A percentile compares a stretch with the other conserved stretches of the same genome.
Conservation (phyloP, 2,329 filamentous ascomycete genomes). For the Fusarium sp. region DNA sequence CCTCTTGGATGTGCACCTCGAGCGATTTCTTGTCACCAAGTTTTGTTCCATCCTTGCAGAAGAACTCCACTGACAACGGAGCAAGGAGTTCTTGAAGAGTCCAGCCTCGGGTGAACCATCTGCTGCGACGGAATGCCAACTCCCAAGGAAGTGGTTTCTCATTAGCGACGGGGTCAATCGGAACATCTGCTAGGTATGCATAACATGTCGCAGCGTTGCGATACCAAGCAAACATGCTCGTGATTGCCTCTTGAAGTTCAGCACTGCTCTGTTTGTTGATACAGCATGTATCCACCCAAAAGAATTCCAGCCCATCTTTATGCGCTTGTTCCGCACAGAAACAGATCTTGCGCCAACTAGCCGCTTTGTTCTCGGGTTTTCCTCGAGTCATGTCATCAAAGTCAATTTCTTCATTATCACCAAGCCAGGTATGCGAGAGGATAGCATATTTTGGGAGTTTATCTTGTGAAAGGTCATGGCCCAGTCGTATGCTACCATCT, state of each 20-base stretch:
- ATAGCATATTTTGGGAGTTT: slow-evolving; percentile 22
- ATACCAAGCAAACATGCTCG: slow-evolving; percentile 39
- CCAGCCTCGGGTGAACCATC: slow-evolving; percentile 23
- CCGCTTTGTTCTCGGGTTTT: neutral
- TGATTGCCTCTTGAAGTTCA: slow-evolving; percentile 35
- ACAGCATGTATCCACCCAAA: slow-evolving; percentile 37
- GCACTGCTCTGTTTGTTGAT: slow-evolving; percentile 35
- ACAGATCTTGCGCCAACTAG: slow-evolving; percentile 20
- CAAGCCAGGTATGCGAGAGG: slow-evolving; percentile 28
- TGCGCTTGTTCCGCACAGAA: slow-evolving; percentile 14
- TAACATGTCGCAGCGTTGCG: slow-evolving; percentile 22
- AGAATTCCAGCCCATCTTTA: slow-evolving; percentile 25
- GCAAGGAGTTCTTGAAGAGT: slow-evolving; percentile 33
- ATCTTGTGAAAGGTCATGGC: neutral
- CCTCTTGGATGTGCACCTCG: neutral
- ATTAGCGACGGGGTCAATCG: neutral
- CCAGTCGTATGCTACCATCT: neutral
- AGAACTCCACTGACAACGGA: slow-evolving; percentile 25
- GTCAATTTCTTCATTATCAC: slow-evolving; percentile 9
- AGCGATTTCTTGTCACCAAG: slow-evolving; percentile 9
- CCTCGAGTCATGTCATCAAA: slow-evolving; percentile 12
- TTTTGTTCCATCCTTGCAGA: neutral
- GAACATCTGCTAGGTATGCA: slow-evolving; percentile 37
- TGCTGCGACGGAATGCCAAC: neutral
- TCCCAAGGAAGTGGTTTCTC: neutral